A percentile compares a stretch with the other conserved stretches of the same genome.
Conservation (phyloP, 148 eudicot species). For the Hydrangea macrophylla region DNA sequence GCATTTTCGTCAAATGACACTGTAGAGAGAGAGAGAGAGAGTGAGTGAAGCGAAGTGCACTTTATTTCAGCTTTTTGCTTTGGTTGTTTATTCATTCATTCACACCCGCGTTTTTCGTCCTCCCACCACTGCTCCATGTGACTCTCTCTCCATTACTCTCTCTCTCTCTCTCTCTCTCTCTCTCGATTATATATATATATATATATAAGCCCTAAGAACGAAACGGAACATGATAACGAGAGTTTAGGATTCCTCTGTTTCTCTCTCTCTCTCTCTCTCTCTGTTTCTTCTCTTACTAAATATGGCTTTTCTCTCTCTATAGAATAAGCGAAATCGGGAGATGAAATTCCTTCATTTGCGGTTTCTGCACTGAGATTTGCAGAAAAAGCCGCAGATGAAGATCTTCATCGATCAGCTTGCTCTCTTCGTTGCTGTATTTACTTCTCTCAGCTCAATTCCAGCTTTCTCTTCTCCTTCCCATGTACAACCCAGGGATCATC, state of each 20-base stretch:
- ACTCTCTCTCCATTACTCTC: neutral
- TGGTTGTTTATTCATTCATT: neutral
- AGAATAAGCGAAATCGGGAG: constrained; percentile 8
- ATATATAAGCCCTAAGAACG: constrained; percentile 4
- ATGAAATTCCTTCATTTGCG: constrained; percentile 19
- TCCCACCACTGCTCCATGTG: constrained; percentile 1
- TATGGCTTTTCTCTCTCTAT: neutral
- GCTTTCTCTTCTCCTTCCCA: constrained; percentile 5
- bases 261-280: neutral
- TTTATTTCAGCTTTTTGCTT: constrained; percentile 6
- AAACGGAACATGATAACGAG: neutral
- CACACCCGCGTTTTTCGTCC: constrained; percentile 9
- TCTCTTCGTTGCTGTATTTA: neutral
- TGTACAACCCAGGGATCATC: neutral
- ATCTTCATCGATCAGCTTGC: constrained; percentile 4
- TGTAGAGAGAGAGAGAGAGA: neutral
- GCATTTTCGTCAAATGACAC: neutral
- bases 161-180: constrained; percentile 4
- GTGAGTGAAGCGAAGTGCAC: neutral
- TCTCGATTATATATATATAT: neutral
- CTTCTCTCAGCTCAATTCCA: constrained; percentile 11
- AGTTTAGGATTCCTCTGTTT: neutral
- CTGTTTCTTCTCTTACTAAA: neutral
- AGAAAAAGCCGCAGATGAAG: constrained; percentile 16
- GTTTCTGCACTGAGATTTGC: constrained; percentile 13